Evolutionary conservation across 805 yeast species (phyloP).

Genomic region (Metschnikowia proteae): DNA sequence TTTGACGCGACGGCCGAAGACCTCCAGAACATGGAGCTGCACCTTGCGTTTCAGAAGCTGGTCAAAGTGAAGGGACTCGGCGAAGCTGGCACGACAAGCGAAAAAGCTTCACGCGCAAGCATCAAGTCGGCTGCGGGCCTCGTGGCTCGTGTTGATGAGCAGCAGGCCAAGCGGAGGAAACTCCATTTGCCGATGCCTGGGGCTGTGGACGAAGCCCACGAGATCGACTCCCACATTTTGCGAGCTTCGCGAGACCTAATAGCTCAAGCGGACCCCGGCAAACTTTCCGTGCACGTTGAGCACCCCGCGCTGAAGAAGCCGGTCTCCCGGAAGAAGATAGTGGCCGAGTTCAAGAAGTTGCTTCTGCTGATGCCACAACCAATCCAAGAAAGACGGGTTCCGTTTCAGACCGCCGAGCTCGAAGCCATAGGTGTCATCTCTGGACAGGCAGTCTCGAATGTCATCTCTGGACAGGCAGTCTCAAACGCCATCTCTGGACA

Average conservation of each 20-base stretch:
- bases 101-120: slow-evolving; percentile 18
- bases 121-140: slow-evolving; percentile 24
- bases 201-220: slow-evolving; percentile 11
- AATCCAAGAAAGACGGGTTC: neutral
- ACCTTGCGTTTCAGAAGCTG: slow-evolving; percentile 39
- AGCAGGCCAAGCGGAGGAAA: slow-evolving; percentile 23
- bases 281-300: neutral
- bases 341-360: neutral
- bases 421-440: too few relatives aligned
- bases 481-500: too few relatives aligned
- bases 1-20: slow-evolving; percentile 67
- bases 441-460: too few relatives aligned
- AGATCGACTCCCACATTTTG: slow-evolving; percentile 33
- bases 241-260: slow-evolving; percentile 22
- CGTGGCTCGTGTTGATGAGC: slow-evolving; percentile 20
- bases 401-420: neutral
- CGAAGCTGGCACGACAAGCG: slow-evolving; percentile 23
- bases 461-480: too few relatives aligned
- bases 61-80: slow-evolving; percentile 41
- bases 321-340: neutral
- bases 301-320: neutral
- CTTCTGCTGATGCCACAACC: slow-evolving; percentile 4
- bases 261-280: slow-evolving; percentile 21
- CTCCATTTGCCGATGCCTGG: slow-evolving; percentile 27
- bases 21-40: slow-evolving; percentile 33